A percentile compares a stretch with the other conserved stretches of the same genome.
phyloP scores from a whole-genome alignment of 352 stramenopile species.

The Globisporangium orthogonon region DNA sequence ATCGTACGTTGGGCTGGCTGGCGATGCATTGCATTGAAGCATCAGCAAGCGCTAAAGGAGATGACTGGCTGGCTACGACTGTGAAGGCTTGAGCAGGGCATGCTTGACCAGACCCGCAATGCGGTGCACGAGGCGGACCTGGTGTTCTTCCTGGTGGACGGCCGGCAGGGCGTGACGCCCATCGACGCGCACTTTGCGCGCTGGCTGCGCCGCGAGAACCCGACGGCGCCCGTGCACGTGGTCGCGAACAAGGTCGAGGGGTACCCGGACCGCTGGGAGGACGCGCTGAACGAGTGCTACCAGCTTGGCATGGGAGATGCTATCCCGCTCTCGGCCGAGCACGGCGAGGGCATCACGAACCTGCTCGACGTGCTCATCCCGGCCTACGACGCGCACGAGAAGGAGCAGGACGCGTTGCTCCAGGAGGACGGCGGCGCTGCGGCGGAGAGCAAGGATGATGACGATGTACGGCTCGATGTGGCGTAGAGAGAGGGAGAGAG shows the following conservation, averaged over 20 bases:
- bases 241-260: conserved; percentile 81
- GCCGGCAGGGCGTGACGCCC: conserved; percentile 67
- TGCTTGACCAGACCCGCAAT: conserved; percentile 69
- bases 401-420: conserved; percentile 24
- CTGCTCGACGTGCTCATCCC: conserved; percentile 69
- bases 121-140: conserved; percentile 75
- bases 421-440: conserved; percentile 17
- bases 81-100: conserved; percentile 57
- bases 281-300: conserved; percentile 70
- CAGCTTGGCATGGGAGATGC: conserved; percentile 59
- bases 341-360: conserved; percentile 67
- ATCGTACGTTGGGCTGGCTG: conserved; percentile 16
- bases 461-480: conserved; percentile 38
- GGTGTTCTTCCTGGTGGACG: conserved; percentile 78
- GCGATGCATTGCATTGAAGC: background rate
- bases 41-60: background rate
- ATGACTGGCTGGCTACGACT: background rate
- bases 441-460: conserved; percentile 20
- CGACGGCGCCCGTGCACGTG: conserved; percentile 50
- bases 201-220: conserved; percentile 64
- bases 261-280: conserved; percentile 54
- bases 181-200: conserved; percentile 77
- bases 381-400: conserved; percentile 59
- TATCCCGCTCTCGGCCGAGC: conserved; percentile 71
- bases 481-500: background rate